Conservation (phyloP, 441 rosid genomes). For the Syzygium malaccense region DNA sequence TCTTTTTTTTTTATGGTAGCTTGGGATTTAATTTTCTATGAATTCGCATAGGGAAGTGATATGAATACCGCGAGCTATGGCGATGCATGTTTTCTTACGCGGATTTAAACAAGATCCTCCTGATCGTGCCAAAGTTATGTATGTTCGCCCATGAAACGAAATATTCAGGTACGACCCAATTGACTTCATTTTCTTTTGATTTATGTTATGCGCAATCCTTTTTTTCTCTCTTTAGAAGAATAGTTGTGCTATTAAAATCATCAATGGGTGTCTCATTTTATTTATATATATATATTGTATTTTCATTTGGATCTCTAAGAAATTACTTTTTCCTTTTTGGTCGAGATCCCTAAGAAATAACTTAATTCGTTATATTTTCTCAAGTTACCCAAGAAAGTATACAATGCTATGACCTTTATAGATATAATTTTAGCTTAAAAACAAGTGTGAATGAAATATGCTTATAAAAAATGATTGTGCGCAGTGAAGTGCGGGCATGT, state of each 20-base stretch:
- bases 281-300: background rate
- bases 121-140: background rate
- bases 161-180: background rate
- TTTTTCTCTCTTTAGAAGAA: background rate
- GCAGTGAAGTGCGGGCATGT: background rate
- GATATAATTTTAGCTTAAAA: background rate
- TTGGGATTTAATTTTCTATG: background rate
- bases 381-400: background rate
- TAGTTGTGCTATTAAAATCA: background rate
- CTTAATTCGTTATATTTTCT: background rate
- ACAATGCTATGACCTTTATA: background rate
- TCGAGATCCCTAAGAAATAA: background rate
- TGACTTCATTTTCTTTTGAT: background rate
- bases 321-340: background rate
- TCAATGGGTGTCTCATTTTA: background rate
- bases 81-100: background rate
- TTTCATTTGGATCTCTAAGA: background rate
- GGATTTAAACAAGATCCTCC: background rate
- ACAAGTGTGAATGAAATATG: background rate
- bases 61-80: background rate
- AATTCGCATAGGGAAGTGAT: background rate
- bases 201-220: background rate
- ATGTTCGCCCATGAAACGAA: background rate
- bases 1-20: background rate
- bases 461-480: background rate